phyloP scores from a whole-genome alignment of 331 rosid genomes.

The Cydonia oblonga region DNA sequence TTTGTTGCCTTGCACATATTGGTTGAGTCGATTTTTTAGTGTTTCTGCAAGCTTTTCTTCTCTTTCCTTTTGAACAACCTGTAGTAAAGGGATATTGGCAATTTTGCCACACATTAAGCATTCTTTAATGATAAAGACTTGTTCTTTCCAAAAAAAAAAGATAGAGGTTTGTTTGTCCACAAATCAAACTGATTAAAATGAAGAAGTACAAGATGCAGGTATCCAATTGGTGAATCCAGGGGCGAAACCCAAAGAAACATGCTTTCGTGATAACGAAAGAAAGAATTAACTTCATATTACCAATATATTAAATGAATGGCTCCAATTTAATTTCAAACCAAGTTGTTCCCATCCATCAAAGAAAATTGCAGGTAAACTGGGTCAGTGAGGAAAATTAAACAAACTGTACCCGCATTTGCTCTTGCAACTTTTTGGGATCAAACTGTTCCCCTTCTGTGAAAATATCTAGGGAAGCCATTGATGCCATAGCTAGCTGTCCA shows the following conservation, averaged over 20 bases:
- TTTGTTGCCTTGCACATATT: conserved; percentile 79
- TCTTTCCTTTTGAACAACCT: conserved; percentile 89
- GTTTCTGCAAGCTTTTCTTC: conserved; percentile 81
- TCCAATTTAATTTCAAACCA: not conserved
- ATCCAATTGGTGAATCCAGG: not conserved
- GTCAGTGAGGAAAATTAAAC: not conserved
- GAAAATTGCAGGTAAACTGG: not conserved
- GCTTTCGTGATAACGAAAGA: not conserved
- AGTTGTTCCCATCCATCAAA: not conserved
- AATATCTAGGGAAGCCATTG: conserved; percentile 89
- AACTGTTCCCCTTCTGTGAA: conserved; percentile 79
- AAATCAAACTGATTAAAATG: not conserved
- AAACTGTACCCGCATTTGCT: conserved; percentile 72
- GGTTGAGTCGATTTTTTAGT: conserved; percentile 62
- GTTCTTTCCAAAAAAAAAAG: not conserved
- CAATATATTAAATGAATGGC: not conserved
- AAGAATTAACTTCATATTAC: not conserved
- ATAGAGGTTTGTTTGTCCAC: too few relatives aligned
- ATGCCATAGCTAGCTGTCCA: conserved; percentile 96
- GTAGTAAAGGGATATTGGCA: conserved; percentile 9
- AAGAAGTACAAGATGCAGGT: not conserved
- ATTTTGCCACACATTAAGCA: not conserved
- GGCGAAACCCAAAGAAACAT: not conserved
- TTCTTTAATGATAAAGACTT: not conserved
- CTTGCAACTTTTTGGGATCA: conserved; percentile 81